phyloP scores from a whole-genome alignment of 2,329 filamentous ascomycete species.

The Paecilomyces dactylethromorphus region DNA sequence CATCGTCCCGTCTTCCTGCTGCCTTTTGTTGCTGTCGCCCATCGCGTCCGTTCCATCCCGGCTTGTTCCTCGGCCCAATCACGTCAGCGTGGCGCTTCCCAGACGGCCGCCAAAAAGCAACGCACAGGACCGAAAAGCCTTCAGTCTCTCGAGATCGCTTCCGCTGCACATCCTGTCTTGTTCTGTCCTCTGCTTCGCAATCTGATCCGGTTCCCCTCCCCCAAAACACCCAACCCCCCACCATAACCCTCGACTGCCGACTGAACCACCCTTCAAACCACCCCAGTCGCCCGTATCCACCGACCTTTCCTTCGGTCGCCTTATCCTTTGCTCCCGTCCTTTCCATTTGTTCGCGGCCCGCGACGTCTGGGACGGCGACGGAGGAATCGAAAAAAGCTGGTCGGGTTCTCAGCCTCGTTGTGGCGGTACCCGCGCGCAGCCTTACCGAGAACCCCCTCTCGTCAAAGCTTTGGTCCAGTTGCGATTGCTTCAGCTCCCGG shows the following conservation, averaged over 20 bases:
- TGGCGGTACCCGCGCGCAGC: not conserved
- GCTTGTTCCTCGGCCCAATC: not conserved
- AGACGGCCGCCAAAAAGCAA: not conserved
- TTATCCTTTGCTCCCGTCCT: not conserved
- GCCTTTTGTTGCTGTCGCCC: not conserved
- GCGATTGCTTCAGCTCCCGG: conserved; percentile 20
- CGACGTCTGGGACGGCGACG: not conserved
- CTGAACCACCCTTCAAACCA: not conserved
- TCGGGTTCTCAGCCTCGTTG: not conserved
- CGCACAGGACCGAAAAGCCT: conserved; percentile 1
- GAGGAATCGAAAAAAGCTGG: not conserved
- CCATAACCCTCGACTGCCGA: not conserved
- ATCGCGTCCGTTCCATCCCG: not conserved
- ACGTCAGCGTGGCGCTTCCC: not conserved
- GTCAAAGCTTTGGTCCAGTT: conserved; percentile 7
- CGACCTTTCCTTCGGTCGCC: not conserved
- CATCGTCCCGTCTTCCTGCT: not conserved
- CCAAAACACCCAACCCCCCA: not conserved
- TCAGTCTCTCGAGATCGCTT: not conserved
- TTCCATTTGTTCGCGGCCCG: not conserved
- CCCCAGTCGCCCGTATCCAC: not conserved
- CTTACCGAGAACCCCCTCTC: conserved; percentile 6
- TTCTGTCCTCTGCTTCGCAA: not conserved
- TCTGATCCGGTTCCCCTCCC: not conserved
- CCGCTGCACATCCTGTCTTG: not conserved